phyloP scores from a whole-genome alignment of 2,329 filamentous ascomycete genomes.

The Canariomyces notabilis region DNA sequence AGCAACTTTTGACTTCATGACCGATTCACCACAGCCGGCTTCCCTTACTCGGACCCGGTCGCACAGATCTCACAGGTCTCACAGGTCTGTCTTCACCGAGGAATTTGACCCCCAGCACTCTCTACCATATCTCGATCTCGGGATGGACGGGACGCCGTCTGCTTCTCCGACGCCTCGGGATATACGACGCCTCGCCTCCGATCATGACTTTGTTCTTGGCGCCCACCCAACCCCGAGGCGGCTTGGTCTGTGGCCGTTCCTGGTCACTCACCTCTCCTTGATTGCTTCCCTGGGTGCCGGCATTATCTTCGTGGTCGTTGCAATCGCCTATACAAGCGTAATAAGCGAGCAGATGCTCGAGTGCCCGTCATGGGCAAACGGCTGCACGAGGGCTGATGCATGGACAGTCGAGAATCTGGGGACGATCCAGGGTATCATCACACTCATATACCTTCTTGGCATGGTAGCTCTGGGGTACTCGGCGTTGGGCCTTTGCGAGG shows the following conservation, averaged over 20 bases:
- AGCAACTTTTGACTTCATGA: constrained; percentile 8
- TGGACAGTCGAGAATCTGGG: constrained; percentile 23
- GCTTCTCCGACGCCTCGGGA: constrained; percentile 20
- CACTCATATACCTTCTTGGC: constrained; percentile 23
- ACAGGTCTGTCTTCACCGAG: constrained; percentile 22
- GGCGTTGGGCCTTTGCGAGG: constrained; percentile 17
- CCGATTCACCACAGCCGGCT: constrained; percentile 3
- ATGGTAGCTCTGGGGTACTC: constrained; percentile 17
- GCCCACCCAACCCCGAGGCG: constrained; percentile 15
- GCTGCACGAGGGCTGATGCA: constrained; percentile 12
- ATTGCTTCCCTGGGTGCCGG: constrained; percentile 14
- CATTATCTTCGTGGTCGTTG: constrained; percentile 19
- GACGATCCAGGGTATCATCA: constrained; percentile 24
- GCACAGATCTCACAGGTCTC: constrained; percentile 17
- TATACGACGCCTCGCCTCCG: constrained; percentile 21
- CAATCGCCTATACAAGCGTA: constrained; percentile 20
- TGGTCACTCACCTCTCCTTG: constrained; percentile 21
- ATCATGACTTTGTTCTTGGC: constrained; percentile 22
- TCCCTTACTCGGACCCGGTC: constrained; percentile 17
- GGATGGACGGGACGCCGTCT: constrained; percentile 7
- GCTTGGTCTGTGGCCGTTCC: constrained; percentile 19
- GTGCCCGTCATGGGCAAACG: constrained; percentile 21
- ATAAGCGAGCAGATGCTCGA: constrained; percentile 19
- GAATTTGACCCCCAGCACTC: constrained; percentile 19
- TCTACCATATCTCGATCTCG: constrained; percentile 6